Base-by-base conservation (phyloP, 139 green algal species). In the Yamagishiella unicocca region DNA sequence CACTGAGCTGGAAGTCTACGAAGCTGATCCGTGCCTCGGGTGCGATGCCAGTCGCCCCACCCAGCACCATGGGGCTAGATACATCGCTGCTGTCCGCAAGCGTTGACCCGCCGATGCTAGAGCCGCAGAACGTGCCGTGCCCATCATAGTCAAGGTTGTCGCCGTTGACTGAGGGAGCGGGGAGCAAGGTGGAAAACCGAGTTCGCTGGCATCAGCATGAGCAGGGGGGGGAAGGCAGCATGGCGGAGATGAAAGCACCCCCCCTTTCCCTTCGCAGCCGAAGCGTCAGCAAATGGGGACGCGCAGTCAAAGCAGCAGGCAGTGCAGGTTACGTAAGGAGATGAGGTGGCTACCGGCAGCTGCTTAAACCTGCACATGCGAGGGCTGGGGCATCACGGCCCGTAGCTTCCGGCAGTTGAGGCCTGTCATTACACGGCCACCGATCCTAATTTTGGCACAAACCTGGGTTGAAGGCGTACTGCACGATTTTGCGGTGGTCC, bases 391-490 rank as follows among this genome's bases (percentile, higher is more conserved):
- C n/a, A n/a, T n/a, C n/a, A n/a, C n/a, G n/a, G n/a, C n/a, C n/a
- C n/a, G n/a, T n/a, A n/a, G n/a, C n/a, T n/a, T n/a, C n/a, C n/a
- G n/a, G n/a, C n/a, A n/a, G n/a, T n/a, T n/a, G n/a, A n/a, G n/a
- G n/a, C n/a, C n/a, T n/a, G n/a, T n/a, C n/a, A n/a, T n/a, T n/a
- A n/a, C n/a, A n/a, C n/a, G n/a, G n/a, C n/a, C n/a, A n/a, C n/a
- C n/a, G n/a, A n/a, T n/a, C n/a, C n/a, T n/a, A n/a, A n/a, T n/a
- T 58, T 58, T 58, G 50, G 50, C 50, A 58, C 50, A 25, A 21
- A 74, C 66, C 31, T 25, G 66, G 66, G 66, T 74, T 74, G 66
- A 74, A 74, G 66, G 66, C 66, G 66, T 74, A 74, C 66, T 74
- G 66, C 45, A 74, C 66, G 66, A 74, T 45, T 45, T 74, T 74